Evolutionary conservation across 306 rosid species (phyloP).

Genomic region (Styphnolobium japonicum): DNA sequence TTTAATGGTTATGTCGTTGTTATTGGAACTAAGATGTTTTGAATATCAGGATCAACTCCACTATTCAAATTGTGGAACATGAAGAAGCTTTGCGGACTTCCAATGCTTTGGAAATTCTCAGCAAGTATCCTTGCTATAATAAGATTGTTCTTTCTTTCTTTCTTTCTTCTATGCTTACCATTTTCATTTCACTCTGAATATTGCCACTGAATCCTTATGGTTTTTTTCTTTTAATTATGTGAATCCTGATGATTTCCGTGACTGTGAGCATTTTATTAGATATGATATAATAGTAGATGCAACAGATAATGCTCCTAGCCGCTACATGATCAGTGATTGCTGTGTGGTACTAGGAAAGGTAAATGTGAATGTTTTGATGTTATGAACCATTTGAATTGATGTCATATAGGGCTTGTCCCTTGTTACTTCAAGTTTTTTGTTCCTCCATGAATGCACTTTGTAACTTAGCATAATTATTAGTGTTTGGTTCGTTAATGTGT

Average conservation of each 20-base stretch:
- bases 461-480: neutral
- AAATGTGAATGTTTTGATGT: slow-evolving; percentile 17
- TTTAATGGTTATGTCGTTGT: slow-evolving; percentile 20
- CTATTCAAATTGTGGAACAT: slow-evolving; percentile 75
- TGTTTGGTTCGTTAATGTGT: neutral
- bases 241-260: slow-evolving; percentile 32
- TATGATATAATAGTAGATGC: slow-evolving; percentile 88
- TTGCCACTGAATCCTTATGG: neutral
- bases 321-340: slow-evolving; percentile 94
- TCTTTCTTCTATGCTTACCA: neutral
- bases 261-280: slow-evolving; percentile 50
- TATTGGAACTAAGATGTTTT: slow-evolving; percentile 25
- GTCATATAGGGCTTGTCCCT: neutral
- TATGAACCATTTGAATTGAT: neutral
- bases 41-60: slow-evolving; percentile 71
- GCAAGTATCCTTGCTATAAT: slow-evolving; percentile 65
- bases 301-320: slow-evolving; percentile 96
- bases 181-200: neutral
- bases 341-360: slow-evolving; percentile 98
- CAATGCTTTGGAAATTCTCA: slow-evolving; percentile 81
- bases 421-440: neutral
- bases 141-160: neutral
- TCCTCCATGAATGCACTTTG: neutral
- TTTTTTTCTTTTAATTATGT: neutral
- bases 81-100: slow-evolving; percentile 79